phyloP scores from a whole-genome alignment of 257 asterid genomes.

The Solanum neorickii region DNA sequence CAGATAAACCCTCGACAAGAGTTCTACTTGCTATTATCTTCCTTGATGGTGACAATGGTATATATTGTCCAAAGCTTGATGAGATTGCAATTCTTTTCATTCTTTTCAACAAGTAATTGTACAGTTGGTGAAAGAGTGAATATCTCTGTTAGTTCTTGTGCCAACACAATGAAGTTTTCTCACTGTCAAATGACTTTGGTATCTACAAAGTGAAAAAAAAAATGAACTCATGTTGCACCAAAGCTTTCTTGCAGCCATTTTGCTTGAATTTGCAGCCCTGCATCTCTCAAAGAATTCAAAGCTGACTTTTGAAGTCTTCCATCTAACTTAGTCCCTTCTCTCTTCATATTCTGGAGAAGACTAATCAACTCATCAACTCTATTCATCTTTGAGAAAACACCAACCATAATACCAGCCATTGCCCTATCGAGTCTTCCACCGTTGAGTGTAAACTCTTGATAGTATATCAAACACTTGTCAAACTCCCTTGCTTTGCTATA shows the following conservation, averaged over 20 bases:
- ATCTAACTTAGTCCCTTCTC: constrained; percentile 43
- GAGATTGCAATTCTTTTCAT: not conserved
- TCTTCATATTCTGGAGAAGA: constrained; percentile 67
- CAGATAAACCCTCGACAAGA: not conserved
- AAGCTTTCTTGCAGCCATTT: constrained; percentile 54
- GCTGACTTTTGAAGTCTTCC: constrained; percentile 65
- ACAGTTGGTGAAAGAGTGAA: not conserved
- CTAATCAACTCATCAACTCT: constrained; percentile 56
- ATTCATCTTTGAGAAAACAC: constrained; percentile 68
- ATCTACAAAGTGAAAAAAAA: not conserved
- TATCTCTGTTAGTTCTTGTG: not conserved
- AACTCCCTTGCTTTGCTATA: constrained; percentile 52
- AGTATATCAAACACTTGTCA: constrained; percentile 40
- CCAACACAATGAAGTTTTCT: not conserved
- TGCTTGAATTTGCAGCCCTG: constrained; percentile 50
- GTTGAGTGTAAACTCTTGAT: constrained; percentile 44
- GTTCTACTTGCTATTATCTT: not conserved
- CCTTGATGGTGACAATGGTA: not conserved
- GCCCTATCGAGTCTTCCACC: constrained; percentile 64
- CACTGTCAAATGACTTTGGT: not conserved
- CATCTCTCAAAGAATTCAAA: constrained; percentile 59
- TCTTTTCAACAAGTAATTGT: not conserved
- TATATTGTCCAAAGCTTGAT: not conserved
- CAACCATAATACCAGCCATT: constrained; percentile 83
- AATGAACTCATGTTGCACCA: not conserved